Conservation (phyloP, 2,329 filamentous ascomycete genomes). For the Knoxdaviesia proteae region DNA sequence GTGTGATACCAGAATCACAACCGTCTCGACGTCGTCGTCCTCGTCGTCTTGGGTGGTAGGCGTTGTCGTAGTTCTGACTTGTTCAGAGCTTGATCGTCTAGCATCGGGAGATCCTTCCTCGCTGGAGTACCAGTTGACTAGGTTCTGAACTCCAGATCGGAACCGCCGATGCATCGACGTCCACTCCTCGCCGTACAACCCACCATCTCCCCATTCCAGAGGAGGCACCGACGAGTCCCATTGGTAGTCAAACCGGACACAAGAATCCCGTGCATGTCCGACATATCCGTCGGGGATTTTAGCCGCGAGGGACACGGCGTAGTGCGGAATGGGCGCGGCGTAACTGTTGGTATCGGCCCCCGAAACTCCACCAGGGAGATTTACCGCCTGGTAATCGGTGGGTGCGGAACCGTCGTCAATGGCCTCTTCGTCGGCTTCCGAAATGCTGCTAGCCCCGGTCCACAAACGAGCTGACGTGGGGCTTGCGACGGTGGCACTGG, state of each 20-base stretch:
- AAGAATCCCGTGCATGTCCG: constrained; percentile 73
- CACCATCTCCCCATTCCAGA: constrained; percentile 70
- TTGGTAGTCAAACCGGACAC: constrained; percentile 71
- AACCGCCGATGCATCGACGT: constrained; percentile 86
- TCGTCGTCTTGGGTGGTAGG: constrained; percentile 20
- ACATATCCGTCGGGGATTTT: constrained; percentile 78
- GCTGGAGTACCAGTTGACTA: constrained; percentile 66
- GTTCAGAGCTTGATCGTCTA: constrained; percentile 8
- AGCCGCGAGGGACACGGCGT: constrained; percentile 60
- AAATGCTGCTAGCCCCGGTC: constrained; percentile 1
- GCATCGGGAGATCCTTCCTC: constrained; percentile 25
- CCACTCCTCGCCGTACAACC: constrained; percentile 85
- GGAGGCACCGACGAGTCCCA: constrained; percentile 81
- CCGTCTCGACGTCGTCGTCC: constrained; percentile 48
- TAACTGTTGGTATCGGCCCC: constrained; percentile 22
- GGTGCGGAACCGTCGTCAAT: not conserved
- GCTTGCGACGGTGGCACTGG: not conserved
- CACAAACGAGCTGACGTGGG: constrained; percentile 3
- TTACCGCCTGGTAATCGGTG: no score
- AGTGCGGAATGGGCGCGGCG: constrained; percentile 56
- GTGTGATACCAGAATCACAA: constrained; percentile 78
- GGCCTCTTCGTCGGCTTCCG: constrained; percentile 1
- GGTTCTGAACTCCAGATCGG: constrained; percentile 51
- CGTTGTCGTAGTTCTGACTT: constrained; percentile 10
- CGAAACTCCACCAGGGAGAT: constrained; percentile 1